A percentile compares a stretch with the other conserved stretches of the same genome.
These are phyloP conservation scores for Termitomyces sp. DNA, from an alignment of 768 basidiomycete species.

Conservation along the genomic window DNA sequence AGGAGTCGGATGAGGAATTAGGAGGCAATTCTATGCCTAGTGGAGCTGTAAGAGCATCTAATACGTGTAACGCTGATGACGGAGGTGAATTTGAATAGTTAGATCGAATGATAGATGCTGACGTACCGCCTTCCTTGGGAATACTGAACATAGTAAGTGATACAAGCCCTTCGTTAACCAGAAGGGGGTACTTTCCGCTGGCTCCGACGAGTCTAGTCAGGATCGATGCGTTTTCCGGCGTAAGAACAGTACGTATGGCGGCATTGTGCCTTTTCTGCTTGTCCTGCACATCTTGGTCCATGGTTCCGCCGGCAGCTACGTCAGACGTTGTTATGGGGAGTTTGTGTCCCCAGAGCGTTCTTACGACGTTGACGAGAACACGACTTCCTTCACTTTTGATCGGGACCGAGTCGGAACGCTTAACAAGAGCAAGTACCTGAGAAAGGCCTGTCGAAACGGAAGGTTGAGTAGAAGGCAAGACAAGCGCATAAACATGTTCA, in stretches of 20 bases:
- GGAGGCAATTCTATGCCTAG: slow-evolving; percentile 38
- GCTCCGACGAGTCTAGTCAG: slow-evolving; percentile 71
- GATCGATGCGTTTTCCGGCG: slow-evolving; percentile 51
- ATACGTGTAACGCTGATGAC: slow-evolving; percentile 53
- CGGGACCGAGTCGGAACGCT: slow-evolving; percentile 76
- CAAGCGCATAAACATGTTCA: slow-evolving; percentile 46
- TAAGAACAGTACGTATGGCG: slow-evolving; percentile 51
- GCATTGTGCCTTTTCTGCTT: slow-evolving; percentile 48
- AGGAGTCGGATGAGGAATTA: slow-evolving; percentile 30
- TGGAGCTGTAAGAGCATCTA: slow-evolving; percentile 54
- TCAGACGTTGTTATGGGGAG: slow-evolving; percentile 22
- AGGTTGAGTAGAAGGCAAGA: slow-evolving; percentile 37
- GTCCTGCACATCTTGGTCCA: slow-evolving; percentile 30
- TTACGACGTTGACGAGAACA: slow-evolving; percentile 81
- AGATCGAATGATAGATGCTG: not conserved
- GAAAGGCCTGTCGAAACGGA: slow-evolving; percentile 49
- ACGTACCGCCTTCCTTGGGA: slow-evolving; percentile 61
- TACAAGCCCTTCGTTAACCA: slow-evolving; percentile 88
- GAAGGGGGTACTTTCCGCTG: slow-evolving; percentile 75
- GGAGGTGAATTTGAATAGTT: slow-evolving; percentile 2
- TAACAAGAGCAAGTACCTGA: slow-evolving; percentile 70
- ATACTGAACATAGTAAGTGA: slow-evolving; percentile 77
- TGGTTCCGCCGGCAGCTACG: slow-evolving; percentile 17
- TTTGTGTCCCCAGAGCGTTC: slow-evolving; percentile 68
- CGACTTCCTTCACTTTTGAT: slow-evolving; percentile 90